Base-by-base conservation (phyloP, 2,329 filamentous ascomycete species). In the Coleophoma cylindrospora region DNA sequence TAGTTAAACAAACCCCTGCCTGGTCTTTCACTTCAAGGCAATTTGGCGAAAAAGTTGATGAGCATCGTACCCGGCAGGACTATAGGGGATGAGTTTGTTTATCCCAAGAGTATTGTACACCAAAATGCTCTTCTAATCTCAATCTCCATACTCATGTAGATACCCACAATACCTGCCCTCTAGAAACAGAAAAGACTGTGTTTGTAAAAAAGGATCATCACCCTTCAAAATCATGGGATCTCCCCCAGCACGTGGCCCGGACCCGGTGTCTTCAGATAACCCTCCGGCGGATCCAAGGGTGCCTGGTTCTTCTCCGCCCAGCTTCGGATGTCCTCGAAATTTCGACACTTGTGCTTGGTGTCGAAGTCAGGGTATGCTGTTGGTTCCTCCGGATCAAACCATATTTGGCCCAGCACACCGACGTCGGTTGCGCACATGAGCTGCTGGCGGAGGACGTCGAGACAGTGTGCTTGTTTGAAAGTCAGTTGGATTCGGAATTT, bases 371-470 rank as follows among this genome's bases (percentile, higher is more conserved):
- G 71, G 51, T 73, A 78, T 14, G 58, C 47, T 19, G 37, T 50
- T 12, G 69, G 67, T 4, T 65, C 61, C 12, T 62, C 53, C n/a
- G 57, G 59, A 14, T 76, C 67, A 50, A 70, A 72, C 76, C 76
- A 80, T n/a, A 79, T 64, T 51, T 79, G 74, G 5, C 75, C 75
- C 1, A 78, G 62, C 1, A 80, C 69, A 2, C 74, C 76, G 14
- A 74, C 64, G 50, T 79, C 75, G 1, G 73, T 64, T 0, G 67
- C 73, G 57, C 76, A 81, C 74, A 79, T 79, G 13, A 80, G 64
- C 47, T 79, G 71, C 56, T 80, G 75, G 17, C 75, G 69, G 40
- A 80, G 45, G 19, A 75, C 75, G 52, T 80, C 76, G 7, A 80
- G 62, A 52, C 76, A 80, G 54, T 80, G 76, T 3, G 74, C 73